phyloP scores from a whole-genome alignment of 352 stramenopile species.

The Pythium brachiatum region DNA sequence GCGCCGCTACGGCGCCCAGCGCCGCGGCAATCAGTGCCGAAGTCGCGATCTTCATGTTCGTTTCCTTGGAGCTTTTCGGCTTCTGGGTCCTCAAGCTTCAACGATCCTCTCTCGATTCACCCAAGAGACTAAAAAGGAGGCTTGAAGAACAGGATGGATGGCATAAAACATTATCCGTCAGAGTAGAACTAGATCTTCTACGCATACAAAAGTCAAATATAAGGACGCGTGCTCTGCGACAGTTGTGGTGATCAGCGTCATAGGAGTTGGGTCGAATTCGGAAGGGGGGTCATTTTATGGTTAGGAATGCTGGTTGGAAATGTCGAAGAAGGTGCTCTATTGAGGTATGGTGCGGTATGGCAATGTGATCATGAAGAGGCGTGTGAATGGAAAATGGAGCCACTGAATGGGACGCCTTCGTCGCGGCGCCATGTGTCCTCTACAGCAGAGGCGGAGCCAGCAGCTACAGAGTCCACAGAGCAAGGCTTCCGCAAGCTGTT shows the following conservation, averaged over 20 bases:
- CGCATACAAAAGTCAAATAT: conserved; percentile 16
- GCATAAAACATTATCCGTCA: not conserved
- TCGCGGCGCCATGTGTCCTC: conserved; percentile 8
- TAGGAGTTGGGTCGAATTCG: not conserved
- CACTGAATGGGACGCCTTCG: not conserved
- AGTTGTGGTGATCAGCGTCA: conserved; percentile 3
- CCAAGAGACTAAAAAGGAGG: conserved; percentile 2
- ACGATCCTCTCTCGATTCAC: not conserved
- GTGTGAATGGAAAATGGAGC: conserved; percentile 4
- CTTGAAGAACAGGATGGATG: conserved; percentile 25
- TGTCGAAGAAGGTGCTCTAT: conserved; percentile 3
- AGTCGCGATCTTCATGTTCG: conserved; percentile 20
- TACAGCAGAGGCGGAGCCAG: not conserved
- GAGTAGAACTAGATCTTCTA: not conserved
- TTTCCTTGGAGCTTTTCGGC: not conserved
- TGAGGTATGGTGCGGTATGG: conserved; percentile 1
- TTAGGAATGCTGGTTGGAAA: conserved; percentile 2
- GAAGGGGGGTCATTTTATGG: conserved; percentile 13
- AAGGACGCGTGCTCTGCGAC: not conserved
- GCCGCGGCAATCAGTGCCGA: conserved; percentile 4
- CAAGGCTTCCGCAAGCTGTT: conserved; percentile 72
- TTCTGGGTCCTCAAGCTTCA: conserved; percentile 17
- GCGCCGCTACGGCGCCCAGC: not conserved
- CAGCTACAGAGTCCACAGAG: conserved; percentile 22
- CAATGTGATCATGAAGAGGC: conserved; percentile 23